Evolutionary conservation across 441 rosid species (phyloP), one percentile per base, ranked within the genome.

Genomic region (Gossypium schwendimanii): DNA sequence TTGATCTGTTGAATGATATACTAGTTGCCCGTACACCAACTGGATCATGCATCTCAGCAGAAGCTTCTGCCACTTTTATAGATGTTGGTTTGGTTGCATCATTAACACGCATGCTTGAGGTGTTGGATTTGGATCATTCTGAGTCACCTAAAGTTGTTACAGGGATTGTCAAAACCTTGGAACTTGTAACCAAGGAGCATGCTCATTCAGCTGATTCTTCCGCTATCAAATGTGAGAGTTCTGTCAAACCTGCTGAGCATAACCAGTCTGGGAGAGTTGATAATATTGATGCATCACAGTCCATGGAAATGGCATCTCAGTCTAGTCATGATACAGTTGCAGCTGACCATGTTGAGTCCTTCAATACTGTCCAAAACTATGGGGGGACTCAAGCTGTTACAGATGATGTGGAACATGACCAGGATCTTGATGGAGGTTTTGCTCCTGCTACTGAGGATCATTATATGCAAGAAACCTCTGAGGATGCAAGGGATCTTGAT

Each of bases 401-500:
- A 11, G 98, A 93, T 80, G 97, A 96, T 77, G 90, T 93, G 98
- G 99, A 96, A 73, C 98, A 93, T 73, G 99, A 89, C 73, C 97
- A 91, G 80, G 98, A 96, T 82, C 84, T 90, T 71, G 91, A 87
- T 85, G 93, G 79, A 55, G 90, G 93, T 71, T 92, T 89, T 84
- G 84, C 83, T 65, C 87, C 89, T 50, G 81, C 83, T 72, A 76
- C 87, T 18, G 98, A 89, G 84, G 97, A 88, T 73, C 97, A 96
- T 71, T 90, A 82, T 78, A 91, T 91, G 99, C 99, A 88, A 80
- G 98, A 89, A 76, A 87, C 87, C 73, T 81, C 92, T 14, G 98
- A 89, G 78, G 97, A 89, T 79, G 82, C 79, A 41, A 84, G 95
- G 84, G 95, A 84, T 63, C 84, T 87, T 64, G 96, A 90, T 79